Base-by-base conservation (phyloP, 495 filamentous ascomycete genomes). In the Neurospora sublineolata region DNA sequence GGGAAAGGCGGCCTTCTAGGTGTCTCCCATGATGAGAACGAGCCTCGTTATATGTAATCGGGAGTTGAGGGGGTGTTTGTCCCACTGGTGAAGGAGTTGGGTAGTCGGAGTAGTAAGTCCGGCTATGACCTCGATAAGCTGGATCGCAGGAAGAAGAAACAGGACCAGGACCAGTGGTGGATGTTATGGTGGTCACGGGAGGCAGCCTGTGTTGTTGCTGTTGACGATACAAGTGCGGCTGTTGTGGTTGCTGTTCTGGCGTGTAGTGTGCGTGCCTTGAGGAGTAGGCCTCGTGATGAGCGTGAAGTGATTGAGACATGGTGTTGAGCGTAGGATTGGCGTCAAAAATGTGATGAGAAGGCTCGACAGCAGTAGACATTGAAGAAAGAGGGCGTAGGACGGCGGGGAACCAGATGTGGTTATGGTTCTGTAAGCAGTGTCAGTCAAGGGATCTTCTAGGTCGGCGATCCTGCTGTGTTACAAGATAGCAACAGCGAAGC, bases 291-390 rank as follows among this genome's bases (percentile, higher is more conserved):
- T 82, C 81, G 42, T 82, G 80, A 39, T 81, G 82, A 72, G 74
- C 73, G 71, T 84, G 78, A 73, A 79, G 76, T 73, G 79, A 81
- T 78, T 81, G 82, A 73, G 83, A 80, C 83, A 85, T 85, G 75
- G 80, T 78, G 76, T 83, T 82, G 74, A 82, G 75, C 78, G 82
- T 79, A 78, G 78, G 79, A 81, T 80, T 76, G 78, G 80, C 77
- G 75, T 79, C 78, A 77, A 83, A 78, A 64, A 75, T 75, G 77
- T 80, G 78, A 72, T 77, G 79, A 77, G 78, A 74, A 73, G 79
- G 73, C 70, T 79, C 81, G 76, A 78, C 81, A 67, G 78, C 80
- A 76, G 79, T 78, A 79, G 79, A 80, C 79, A 81, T 81, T 76
- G 68, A 76, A 74, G 76, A 72, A 71, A 71, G 23, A 46, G 52